Base-by-base conservation (phyloP, 192 early-diverging fungal species). In the Mortierella alpina region DNA sequence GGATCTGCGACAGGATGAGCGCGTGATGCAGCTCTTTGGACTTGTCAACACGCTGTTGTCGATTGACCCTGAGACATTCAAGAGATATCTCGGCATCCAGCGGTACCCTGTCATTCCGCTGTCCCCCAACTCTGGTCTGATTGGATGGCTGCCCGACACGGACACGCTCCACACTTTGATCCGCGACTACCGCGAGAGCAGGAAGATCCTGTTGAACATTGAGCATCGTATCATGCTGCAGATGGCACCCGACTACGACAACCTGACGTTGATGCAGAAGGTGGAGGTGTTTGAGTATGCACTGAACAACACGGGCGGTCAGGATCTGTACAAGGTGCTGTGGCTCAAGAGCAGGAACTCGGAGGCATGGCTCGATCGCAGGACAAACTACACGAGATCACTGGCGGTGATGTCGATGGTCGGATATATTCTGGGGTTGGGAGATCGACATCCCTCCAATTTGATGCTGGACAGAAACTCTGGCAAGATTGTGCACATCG, bases 341-440 rank as follows among this genome's bases (percentile, higher is more conserved):
- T 99, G 97, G 97, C 85, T 96, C 62, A 97, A 95, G 88, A 95
- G 94, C 82, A 92, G 93, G 47, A 97, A 96, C 68, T 97, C 97
- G 2, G 97, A 99, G 85, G 91, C 93, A 7, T 99, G 97, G 97
- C 77, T 98, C 45, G 96, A 98, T 74, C 85, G 96, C 22, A 88
- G 97, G 23, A 99, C 96, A 7, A 98, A 95, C 70, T 99, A 97
- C 79, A 98, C 97, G 2, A 76, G 97, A 57, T 96, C 95, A 6
- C 85, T 99, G 64, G 97, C 96, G 6, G 92, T 95, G 12, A 99
- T 97, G 96, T 99, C 97, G 0, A 98, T 99, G 93, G 96, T 96
- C 9, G 97, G 97, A 10, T 99, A 99, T 83, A 95, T 99, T 17
- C 86, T 99, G n/a, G 97, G 97, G 22, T 82, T 99, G 44, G 97